These are phyloP conservation scores for Tympanopsis confertula DNA, from an alignment of 2,329 filamentous ascomycete genomes.

Conservation along the genomic window DNA sequence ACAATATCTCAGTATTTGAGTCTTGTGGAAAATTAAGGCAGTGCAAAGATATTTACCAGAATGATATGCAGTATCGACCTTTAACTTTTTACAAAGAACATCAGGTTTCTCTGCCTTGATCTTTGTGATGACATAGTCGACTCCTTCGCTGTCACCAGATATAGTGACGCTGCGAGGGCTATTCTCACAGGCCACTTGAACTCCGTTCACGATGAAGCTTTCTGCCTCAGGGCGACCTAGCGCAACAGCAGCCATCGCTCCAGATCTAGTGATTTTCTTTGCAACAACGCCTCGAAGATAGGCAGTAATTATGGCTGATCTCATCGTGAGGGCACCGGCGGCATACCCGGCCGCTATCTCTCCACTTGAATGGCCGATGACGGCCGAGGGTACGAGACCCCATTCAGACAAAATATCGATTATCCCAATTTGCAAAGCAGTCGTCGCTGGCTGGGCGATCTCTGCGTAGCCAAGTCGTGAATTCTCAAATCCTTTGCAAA, in stretches of 20 bases:
- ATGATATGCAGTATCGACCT: constrained; percentile 11
- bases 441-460: constrained; percentile 23
- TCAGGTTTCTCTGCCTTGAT: not conserved
- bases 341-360: constrained; percentile 36
- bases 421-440: constrained; percentile 34
- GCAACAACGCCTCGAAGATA: constrained; percentile 25
- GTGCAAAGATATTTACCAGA: no score
- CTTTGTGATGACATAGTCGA: not conserved
- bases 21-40: no score
- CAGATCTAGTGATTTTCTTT: constrained; percentile 6
- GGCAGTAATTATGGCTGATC: constrained; percentile 22
- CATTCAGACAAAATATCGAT: constrained; percentile 29
- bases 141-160: not conserved
- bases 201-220: constrained; percentile 12
- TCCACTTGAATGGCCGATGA: constrained; percentile 33
- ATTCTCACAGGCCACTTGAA: constrained; percentile 17
- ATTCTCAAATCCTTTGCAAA: constrained; percentile 15
- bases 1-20: no score
- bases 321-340: constrained; percentile 17
- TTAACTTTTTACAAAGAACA: constrained; percentile 9
- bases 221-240: constrained; percentile 16
- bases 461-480: constrained; percentile 9
- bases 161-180: constrained; percentile 16
- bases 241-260: constrained; percentile 26
- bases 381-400: constrained; percentile 23